Evolutionary conservation across 1,139 yeast species (phyloP), one percentile per base, ranked within the genome.

Genomic region (Geotrichum bryndzae): DNA sequence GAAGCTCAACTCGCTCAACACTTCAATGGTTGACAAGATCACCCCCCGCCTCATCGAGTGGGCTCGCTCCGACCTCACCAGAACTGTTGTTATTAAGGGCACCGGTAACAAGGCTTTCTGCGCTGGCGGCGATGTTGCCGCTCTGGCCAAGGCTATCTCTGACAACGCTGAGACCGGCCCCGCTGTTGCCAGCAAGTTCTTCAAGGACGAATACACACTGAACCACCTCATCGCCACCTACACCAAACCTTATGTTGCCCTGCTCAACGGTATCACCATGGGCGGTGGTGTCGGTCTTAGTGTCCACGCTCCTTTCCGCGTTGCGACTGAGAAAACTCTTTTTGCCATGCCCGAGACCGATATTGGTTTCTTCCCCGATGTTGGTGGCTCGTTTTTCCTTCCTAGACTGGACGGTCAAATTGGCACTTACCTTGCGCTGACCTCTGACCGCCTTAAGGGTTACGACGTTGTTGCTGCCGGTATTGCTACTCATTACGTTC

Each of bases 311-410:
- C 96, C 97, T 2, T 92, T 92, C 80, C 84, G 99, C 72, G 80
- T 94, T 56, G 96, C 95, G 13, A 90, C 97, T 51, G 98, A 94
- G 70, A 83, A 83, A 70, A 92, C 98, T 23, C 82, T 86, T 72
- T 83, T 92, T 76, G 96, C 98, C 65, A 95, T 94, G 99, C 99
- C 99, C 5, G 99, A 94, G 75, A 88, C 95, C 81, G 94, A 90
- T 69, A 94, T 95, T 73, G 99, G 99, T 0, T 90, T 92, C 74
- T 89, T 90, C 78, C 96, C 97, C 11, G 99, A 94, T 73, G 98
- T 94, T 13, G 99, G 98, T 53, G 87, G 96, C 52, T 85, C 96
- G 6, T 92, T 89, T 75, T 92, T 92, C 76, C 79, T 95, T 68
- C 90, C 96, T 52, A 83, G 90, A 68, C 77, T 91, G 65, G 94